Evolutionary conservation across 1,284 basidiomycete species (phyloP).

Genomic region (Sphagnurus paluster): DNA sequence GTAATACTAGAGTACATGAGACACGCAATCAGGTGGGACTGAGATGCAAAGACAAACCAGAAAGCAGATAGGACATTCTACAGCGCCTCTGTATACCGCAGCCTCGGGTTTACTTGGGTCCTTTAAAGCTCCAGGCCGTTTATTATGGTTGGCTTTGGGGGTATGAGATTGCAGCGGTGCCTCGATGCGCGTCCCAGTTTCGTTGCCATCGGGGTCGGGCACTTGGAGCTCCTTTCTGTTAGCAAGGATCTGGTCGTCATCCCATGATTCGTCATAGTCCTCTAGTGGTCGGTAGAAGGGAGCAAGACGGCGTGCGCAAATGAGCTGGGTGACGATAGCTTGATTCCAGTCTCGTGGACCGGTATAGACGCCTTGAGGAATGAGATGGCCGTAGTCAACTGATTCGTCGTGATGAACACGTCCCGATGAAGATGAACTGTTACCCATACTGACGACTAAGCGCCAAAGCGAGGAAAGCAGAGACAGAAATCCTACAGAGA

Average conservation of each 20-base stretch:
- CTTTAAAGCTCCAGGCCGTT: constrained; percentile 51
- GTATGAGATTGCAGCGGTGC: constrained; percentile 28
- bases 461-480: constrained; percentile 6
- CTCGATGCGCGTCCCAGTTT: constrained; percentile 41
- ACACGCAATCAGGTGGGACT: constrained; percentile 26
- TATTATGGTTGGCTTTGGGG: constrained; percentile 43
- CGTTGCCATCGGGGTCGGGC: constrained; percentile 41
- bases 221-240: constrained; percentile 60
- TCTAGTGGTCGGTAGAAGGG: constrained; percentile 97
- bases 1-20: constrained; percentile 66
- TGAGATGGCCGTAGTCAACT: constrained; percentile 80
- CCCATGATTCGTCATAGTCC: constrained; percentile 88
- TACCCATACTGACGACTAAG: constrained; percentile 57
- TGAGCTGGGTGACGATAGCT: constrained; percentile 81
- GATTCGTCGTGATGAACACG: constrained; percentile 73
- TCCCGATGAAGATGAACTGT: constrained; percentile 70
- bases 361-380: constrained; percentile 90
- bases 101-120: constrained; percentile 72
- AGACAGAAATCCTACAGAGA: constrained; percentile 7
- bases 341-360: constrained; percentile 91
- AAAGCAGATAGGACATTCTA: constrained; percentile 99
- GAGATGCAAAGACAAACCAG: constrained; percentile 63
- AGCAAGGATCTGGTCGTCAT: constrained; percentile 79
- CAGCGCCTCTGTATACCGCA: constrained; percentile 80
- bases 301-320: constrained; percentile 85